Evolutionary conservation across 352 stramenopile species (phyloP), one percentile per base, ranked within the genome.

Genomic region (Pythium pyrilobum): DNA sequence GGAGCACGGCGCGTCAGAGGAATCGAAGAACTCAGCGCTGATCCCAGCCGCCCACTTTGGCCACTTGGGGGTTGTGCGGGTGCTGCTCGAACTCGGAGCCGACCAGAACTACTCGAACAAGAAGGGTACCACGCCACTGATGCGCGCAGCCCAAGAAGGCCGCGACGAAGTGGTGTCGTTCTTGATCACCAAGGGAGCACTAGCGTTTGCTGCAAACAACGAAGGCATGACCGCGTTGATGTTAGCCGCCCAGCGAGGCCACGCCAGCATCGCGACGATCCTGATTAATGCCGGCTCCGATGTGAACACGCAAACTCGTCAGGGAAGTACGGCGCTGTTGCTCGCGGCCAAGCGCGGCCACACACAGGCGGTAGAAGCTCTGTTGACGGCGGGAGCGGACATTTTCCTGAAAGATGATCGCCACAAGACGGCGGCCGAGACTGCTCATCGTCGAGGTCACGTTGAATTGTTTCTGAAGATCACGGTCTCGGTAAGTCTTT

Each of bases 201-300:
- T 91, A 28, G 74, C 82, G 15, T 92, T 77, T 40, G 79, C 81
- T 4, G 71, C 81, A 2, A 95, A 95, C 34, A 93, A 91, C 45
- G 85, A 95, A 75, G 82, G 82, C 25, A 95, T 95, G 85, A 95
- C 85, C 27, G 81, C 85, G 21, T 56, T 95, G 11, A 95, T 95
- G 85, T 58, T 95, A 10, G 85, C 85, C 24, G 80, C 85, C 1
- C 85, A 95, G 61, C 77, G 85, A 13, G 85, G 85, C 1, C 85
- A 95, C 50, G 85, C 85, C 1, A 70, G 65, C 20, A 95, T 95
- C 24, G 82, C 82, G 15, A 89, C 81, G 7, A 87, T 80, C 28
- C 59, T 95, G 15, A 89, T 95, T 61, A 74, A 81, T 11, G 79
- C 85, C 2, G 85, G 85, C 2, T 92, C 85, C 1, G 73, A 92